These are phyloP conservation scores for Phanerochaete sordida DNA, from an alignment of 768 basidiomycete species.

Conservation along the genomic window DNA sequence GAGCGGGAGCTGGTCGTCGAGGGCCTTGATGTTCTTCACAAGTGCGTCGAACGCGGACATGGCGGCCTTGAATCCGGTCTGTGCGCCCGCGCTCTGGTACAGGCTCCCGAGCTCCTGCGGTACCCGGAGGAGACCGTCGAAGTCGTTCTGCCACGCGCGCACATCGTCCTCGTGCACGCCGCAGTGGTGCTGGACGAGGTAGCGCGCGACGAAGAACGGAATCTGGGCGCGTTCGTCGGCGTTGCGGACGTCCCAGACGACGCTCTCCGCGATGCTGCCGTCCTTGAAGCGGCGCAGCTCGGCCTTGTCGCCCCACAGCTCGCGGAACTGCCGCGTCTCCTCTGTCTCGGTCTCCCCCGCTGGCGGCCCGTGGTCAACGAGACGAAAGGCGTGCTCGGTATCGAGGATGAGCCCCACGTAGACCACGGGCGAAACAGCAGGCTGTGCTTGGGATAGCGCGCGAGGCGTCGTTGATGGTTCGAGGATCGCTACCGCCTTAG, in stretches of 20 bases:
- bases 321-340: conserved; percentile 60
- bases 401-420: conserved; percentile 78
- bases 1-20: conserved; percentile 74
- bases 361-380: conserved; percentile 90
- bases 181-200: conserved; percentile 77
- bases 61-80: conserved; percentile 68
- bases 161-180: conserved; percentile 51
- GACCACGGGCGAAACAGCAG: conserved; percentile 45
- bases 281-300: conserved; percentile 96
- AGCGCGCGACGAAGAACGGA: conserved; percentile 67
- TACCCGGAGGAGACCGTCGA: conserved; percentile 56
- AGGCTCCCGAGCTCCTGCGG: conserved; percentile 50
- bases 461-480: conserved; percentile 45
- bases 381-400: conserved; percentile 66
- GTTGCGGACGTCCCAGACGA: conserved; percentile 92
- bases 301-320: conserved; percentile 89
- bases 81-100: conserved; percentile 31
- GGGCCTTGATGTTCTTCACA: conserved; percentile 67
- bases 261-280: conserved; percentile 86
- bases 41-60: conserved; percentile 77
- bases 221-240: conserved; percentile 79
- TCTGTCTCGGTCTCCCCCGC: conserved; percentile 57
- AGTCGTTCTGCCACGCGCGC: conserved; percentile 54
- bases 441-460: conserved; percentile 51
- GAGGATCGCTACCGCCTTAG: conserved; percentile 59